Evolutionary conservation across 2,329 filamentous ascomycete genomes (phyloP), one percentile per base, ranked within the genome.

Genomic region (Cryphonectria carpinicola): DNA sequence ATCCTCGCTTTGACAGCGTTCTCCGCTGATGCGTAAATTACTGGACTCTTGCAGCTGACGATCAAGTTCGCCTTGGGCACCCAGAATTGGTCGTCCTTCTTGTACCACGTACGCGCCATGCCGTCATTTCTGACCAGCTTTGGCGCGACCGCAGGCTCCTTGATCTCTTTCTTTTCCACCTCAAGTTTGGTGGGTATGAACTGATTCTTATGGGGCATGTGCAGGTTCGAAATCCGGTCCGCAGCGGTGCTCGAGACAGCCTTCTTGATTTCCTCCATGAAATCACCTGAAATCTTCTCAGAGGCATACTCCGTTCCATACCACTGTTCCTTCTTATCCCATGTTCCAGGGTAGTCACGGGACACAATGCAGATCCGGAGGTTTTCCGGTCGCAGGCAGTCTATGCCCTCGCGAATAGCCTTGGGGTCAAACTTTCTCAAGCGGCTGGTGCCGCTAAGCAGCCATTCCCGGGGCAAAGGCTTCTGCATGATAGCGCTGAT

Each of bases 61-160:
- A 94, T 88, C 25, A 98, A 84, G 71, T 94, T 96, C 4, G 93
- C 96, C 80, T 97, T 97, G 11, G 96, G 96, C 13, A 98, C 96
- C 95, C 95, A 98, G 81, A 98, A 99, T 0, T 91, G 94, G 76
- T 99, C 96, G 77, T 99, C 96, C 82, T 98, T 98, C 85, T 99
- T 99, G 85, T 91, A 98, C 96, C 96, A 99, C 3, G 93, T 92
- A 41, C 95, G 90, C 0, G 93, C 90, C 46, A 90, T 84, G 7
- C 90, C 86, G 75, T 98, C 95, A 76, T 97, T 94, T 74, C 95
- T 90, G 73, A 99, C 91, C 35, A 99, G 85, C 72, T 90, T 92
- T 0, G 96, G 96, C 0, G 89, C 85, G 69, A 92, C 87, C 0
- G 90, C 84, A 1, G 94, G 92, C 75, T 93, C 88, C 37, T 89